Percentiles rank a stretch among this genome's conserved stretches.
Evolutionary conservation across 768 basidiomycete species (phyloP).

Genomic region (Porphyrellus cyaneotinctus): DNA sequence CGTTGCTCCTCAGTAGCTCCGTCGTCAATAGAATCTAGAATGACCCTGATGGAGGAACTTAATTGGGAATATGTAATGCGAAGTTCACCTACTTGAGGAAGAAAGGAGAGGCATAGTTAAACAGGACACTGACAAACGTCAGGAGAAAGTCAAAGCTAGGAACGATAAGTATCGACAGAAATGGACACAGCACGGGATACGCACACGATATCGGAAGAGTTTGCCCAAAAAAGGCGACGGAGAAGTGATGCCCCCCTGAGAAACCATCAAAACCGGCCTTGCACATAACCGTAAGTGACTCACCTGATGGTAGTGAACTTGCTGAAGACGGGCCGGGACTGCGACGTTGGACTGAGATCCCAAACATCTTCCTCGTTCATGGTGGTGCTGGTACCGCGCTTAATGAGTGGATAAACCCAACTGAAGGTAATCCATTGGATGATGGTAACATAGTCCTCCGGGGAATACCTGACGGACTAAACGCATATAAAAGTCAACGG

Average conservation of each 20-base stretch:
- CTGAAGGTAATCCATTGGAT: conserved; percentile 68
- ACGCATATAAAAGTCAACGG: not conserved
- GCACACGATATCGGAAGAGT: conserved; percentile 43
- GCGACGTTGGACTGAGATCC: conserved; percentile 63
- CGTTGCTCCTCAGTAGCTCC: conserved; percentile 46
- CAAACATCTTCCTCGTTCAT: conserved; percentile 72
- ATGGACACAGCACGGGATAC: not conserved
- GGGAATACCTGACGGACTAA: conserved; percentile 33
- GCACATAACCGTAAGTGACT: not conserved
- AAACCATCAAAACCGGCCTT: not conserved
- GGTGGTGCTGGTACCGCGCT: conserved; percentile 45
- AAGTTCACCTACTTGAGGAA: conserved; percentile 62
- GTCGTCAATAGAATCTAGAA: conserved; percentile 53
- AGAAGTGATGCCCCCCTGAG: conserved; percentile 34
- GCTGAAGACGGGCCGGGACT: conserved; percentile 59
- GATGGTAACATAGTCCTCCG: conserved; percentile 74
- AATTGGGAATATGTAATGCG: not conserved
- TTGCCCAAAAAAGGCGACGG: conserved; percentile 41
- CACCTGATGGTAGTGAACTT: conserved; percentile 37
- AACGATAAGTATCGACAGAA: not conserved
- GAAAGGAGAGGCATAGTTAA: conserved; percentile 80
- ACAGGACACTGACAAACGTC: conserved; percentile 63
- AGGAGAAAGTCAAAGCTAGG: conserved; percentile 59
- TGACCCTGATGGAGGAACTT: conserved; percentile 36
- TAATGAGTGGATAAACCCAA: conserved; percentile 68